These are phyloP conservation scores for Exophiala calicioides DNA, from an alignment of 2,329 filamentous ascomycete genomes.

Conservation along the genomic window DNA sequence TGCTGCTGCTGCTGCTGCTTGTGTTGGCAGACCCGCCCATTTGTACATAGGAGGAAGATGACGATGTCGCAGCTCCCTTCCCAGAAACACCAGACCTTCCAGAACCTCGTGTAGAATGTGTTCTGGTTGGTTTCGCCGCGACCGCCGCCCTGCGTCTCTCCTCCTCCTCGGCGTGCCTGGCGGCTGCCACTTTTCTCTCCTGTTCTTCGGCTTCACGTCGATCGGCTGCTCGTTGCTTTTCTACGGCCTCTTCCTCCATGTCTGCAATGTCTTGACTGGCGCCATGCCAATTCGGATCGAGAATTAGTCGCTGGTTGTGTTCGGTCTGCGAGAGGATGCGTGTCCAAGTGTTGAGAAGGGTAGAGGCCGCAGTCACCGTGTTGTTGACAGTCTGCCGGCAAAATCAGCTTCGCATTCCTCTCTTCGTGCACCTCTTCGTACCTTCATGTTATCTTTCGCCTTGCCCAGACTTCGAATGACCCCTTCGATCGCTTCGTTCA, in stretches of 20 bases:
- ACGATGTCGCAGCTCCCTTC: constrained; percentile 29
- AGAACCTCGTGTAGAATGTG: constrained; percentile 34
- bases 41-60: constrained; percentile 24
- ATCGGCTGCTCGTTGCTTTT: constrained; percentile 75
- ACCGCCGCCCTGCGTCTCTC: constrained; percentile 42
- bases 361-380: constrained; percentile 84
- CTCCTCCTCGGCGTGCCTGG: constrained; percentile 53
- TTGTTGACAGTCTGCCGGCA: constrained; percentile 69
- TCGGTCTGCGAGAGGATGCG: constrained; percentile 95
- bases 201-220: constrained; percentile 77
- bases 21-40: constrained; percentile 22
- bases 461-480: constrained; percentile 48
- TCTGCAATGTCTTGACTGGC: constrained; percentile 83
- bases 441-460: constrained; percentile 54
- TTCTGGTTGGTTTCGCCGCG: constrained; percentile 35
- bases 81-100: constrained; percentile 39
- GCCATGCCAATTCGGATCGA: constrained; percentile 87
- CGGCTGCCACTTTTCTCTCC: constrained; percentile 70
- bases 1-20: constrained; percentile 12
- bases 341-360: constrained; percentile 91
- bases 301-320: constrained; percentile 89
- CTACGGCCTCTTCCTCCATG: constrained; percentile 74
- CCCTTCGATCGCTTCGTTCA: constrained; percentile 82
- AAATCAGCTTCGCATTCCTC: constrained; percentile 16
- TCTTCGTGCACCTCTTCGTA: constrained; percentile 30